A percentile compares a stretch with the other conserved stretches of the same genome.
Conservation (phyloP, 1,139 yeast species). For the Zygosaccharomyces sapae region DNA sequence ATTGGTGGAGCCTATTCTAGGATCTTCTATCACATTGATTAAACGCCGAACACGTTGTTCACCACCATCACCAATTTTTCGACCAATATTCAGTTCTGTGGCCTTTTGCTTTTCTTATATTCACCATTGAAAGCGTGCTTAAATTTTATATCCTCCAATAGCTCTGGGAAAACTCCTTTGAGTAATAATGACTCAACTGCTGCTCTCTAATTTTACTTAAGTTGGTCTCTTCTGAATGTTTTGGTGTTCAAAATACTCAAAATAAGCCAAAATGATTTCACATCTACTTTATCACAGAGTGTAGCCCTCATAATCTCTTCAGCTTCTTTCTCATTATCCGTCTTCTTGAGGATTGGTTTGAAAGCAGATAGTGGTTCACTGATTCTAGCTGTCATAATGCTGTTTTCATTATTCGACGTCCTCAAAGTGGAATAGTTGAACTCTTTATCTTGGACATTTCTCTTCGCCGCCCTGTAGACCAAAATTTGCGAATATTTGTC, state of each 20-base stretch:
- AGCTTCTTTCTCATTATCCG: slow-evolving; percentile 20
- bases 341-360: slow-evolving; percentile 27
- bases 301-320: slow-evolving; percentile 26
- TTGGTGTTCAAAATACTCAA: slow-evolving; percentile 25
- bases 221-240: slow-evolving; percentile 20
- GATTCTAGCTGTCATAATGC: background rate
- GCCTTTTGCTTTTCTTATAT: slow-evolving; percentile 19
- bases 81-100: slow-evolving; percentile 22
- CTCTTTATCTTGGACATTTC: background rate
- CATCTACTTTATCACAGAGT: slow-evolving; percentile 28
- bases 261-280: slow-evolving; percentile 22
- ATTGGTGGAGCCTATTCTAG: background rate
- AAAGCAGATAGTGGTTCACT: slow-evolving; percentile 1
- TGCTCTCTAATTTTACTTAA: slow-evolving; percentile 25
- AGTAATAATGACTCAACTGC: slow-evolving; percentile 26
- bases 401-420: slow-evolving; percentile 1
- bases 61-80: slow-evolving; percentile 15
- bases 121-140: slow-evolving; percentile 8
- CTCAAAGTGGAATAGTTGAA: background rate
- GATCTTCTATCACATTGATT: background rate
- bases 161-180: slow-evolving; percentile 22
- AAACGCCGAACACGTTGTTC: slow-evolving; percentile 1
- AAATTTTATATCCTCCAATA: slow-evolving; percentile 10
- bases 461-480: slow-evolving; percentile 25
- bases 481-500: slow-evolving; percentile 26